A percentile compares a stretch with the other conserved stretches of the same genome.
Evolutionary conservation across 306 rosid species (phyloP).

Genomic region (Alnus rubra): DNA sequence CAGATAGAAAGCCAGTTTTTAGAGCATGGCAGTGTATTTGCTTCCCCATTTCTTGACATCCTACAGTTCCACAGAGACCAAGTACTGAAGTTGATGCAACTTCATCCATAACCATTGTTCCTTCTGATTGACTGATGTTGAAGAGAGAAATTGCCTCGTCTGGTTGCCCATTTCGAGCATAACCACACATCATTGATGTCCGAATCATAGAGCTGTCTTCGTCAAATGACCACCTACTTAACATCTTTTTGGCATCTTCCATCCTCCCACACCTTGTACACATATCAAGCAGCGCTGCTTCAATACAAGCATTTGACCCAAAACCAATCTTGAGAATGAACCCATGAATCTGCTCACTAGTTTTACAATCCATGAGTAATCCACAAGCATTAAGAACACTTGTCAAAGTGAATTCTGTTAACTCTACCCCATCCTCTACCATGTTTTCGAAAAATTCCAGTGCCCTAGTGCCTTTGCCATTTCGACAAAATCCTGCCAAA

Average conservation of each 20-base stretch:
- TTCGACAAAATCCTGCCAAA: slow-evolving; percentile 72
- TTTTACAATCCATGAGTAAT: slow-evolving; percentile 45
- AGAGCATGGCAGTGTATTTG: slow-evolving; percentile 71
- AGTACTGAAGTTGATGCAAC: slow-evolving; percentile 60
- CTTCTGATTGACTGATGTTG: slow-evolving; percentile 48
- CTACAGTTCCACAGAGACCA: slow-evolving; percentile 67
- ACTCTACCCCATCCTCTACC: slow-evolving; percentile 56
- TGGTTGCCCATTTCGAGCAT: slow-evolving; percentile 61
- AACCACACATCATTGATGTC: slow-evolving; percentile 82
- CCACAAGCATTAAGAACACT: slow-evolving; percentile 66
- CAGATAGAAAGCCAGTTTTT: slow-evolving; percentile 56
- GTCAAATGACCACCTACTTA: slow-evolving; percentile 52
- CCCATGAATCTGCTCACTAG: slow-evolving; percentile 73
- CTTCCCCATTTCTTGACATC: slow-evolving; percentile 75
- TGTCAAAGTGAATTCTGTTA: slow-evolving; percentile 66
- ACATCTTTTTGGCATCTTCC: slow-evolving; percentile 66
- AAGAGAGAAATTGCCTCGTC: slow-evolving; percentile 67
- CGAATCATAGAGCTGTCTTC: slow-evolving; percentile 46
- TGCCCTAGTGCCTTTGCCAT: slow-evolving; percentile 59
- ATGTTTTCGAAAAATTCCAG: slow-evolving; percentile 50
- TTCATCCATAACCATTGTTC: slow-evolving; percentile 66
- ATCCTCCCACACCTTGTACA: slow-evolving; percentile 71
- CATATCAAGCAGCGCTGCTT: slow-evolving; percentile 78
- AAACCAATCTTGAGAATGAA: slow-evolving; percentile 64
- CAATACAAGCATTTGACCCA: slow-evolving; percentile 59